phyloP scores from a whole-genome alignment of 306 rosid species.

The Sicyos edulis region DNA sequence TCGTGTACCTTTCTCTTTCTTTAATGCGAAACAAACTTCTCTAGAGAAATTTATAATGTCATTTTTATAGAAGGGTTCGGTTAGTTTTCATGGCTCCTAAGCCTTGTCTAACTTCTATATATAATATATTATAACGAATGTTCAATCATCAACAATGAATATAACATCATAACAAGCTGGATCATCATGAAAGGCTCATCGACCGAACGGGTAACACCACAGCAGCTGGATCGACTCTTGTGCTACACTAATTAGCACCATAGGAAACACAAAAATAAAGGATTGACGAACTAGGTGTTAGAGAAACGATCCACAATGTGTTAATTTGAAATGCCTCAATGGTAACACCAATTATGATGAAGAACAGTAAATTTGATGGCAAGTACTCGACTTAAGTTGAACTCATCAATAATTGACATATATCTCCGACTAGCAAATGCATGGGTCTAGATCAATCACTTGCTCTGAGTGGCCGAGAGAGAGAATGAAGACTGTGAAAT shows the following conservation, averaged over 20 bases:
- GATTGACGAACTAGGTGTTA: not conserved
- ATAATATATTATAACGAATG: not conserved
- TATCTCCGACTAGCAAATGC: not conserved
- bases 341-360: not conserved
- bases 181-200: not conserved
- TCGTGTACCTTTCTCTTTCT: not conserved
- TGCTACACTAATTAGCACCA: not conserved
- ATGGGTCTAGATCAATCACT: conserved; percentile 5
- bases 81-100: conserved; percentile 3
- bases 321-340: not conserved
- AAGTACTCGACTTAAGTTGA: too few species aligned
- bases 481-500: conserved; percentile 16
- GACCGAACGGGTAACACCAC: too few species aligned
- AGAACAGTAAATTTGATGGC: not conserved
- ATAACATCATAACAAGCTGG: not conserved
- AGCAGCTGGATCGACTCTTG: not conserved
- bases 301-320: not conserved
- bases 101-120: not conserved
- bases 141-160: not conserved
- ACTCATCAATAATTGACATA: too few species aligned
- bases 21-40: not conserved
- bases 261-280: not conserved
- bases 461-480: not conserved
- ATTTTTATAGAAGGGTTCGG: not conserved
- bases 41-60: not conserved